Conservation (phyloP, 169 alveolate species). For the Cystoisospora suis region DNA sequence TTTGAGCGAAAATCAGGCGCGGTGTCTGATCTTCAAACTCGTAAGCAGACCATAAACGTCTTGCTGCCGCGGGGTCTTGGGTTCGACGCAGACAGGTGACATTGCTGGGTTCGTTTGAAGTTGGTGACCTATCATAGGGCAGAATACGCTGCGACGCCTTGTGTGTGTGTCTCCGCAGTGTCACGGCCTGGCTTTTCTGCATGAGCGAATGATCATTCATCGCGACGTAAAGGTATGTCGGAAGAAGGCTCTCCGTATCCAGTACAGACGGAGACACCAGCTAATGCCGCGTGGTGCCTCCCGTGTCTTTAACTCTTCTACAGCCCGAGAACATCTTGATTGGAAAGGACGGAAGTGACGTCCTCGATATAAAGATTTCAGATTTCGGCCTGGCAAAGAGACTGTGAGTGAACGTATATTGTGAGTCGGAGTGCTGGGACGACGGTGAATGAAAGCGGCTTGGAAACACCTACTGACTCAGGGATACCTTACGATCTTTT, state of each 20-base stretch:
- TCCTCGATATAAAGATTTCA: slow-evolving; percentile 53
- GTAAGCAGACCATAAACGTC: slow-evolving; percentile 1
- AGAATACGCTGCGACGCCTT: too few species aligned
- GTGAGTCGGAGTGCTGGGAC: not conserved
- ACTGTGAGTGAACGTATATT: not conserved
- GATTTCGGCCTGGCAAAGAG: slow-evolving; percentile 75
- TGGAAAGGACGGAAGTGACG: not conserved
- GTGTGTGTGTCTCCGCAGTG: not conserved
- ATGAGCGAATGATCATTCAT: slow-evolving; percentile 45
- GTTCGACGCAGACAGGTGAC: not conserved
- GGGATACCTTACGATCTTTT: not conserved
- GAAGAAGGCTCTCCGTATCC: too few species aligned
- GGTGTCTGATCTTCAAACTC: slow-evolving; percentile 9
- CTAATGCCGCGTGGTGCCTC: too few species aligned
- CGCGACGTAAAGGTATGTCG: slow-evolving; percentile 62
- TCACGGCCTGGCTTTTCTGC: slow-evolving; percentile 59
- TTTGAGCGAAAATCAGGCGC: slow-evolving; percentile 23
- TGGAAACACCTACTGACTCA: not conserved
- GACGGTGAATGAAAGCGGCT: not conserved
- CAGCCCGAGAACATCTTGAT: slow-evolving; percentile 64
- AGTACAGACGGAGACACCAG: too few species aligned
- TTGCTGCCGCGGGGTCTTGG: not conserved
- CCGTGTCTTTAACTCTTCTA: not conserved
- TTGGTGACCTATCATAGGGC: too few species aligned
- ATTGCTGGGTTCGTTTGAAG: not conserved